Evolutionary conservation across 805 yeast species (phyloP), one percentile per base, ranked within the genome.

Genomic region (Candida krabiensis): DNA sequence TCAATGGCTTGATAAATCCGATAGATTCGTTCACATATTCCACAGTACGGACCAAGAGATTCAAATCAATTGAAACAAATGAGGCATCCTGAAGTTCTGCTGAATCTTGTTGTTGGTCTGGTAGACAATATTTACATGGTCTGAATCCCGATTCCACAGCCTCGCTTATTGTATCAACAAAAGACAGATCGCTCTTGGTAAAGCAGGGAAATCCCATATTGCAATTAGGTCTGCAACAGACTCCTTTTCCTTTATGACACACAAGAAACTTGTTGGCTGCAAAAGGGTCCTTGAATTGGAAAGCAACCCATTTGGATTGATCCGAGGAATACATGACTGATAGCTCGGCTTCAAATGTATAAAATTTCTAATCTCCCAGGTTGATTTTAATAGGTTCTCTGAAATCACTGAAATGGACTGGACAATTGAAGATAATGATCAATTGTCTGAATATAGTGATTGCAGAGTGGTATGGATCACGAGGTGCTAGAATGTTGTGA

Each of bases 211-310:
- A 61, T 9, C 60, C 63, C 43, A 58, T 38, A 40, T 79, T 86
- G 58, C 90, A 83, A 52, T 78, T 82, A 5, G 90, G 88, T 34
- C 86, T 76, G 49, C 89, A 83, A 35, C 75, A 71, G n/a, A 52
- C 47, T 38, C 64, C 64, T 18, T 59, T 58, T 21, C 61, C 55
- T 41, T 64, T 64, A 54, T 72, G 70, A 49, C 79, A 69, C 16
- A 78, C 83, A 33, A 67, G 61, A 47, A 82, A 83, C 18, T 76
- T 62, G 28, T 74, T 75, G 0, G 82, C 73, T 9, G 86, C 82
- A 49, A 77, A 77, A 1, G 87, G 85, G 52, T 81, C 87, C 42
- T 73, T 67, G 56, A 77, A 77, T 51, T 78, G 80, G 56, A 77
- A 80, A 1, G 86, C 86, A 36, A 71, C 75, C 82, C 82, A 76